A percentile compares a stretch with the other conserved stretches of the same genome.
These are phyloP conservation scores for Ophiostoma angusticollis DNA, from an alignment of 2,329 filamentous ascomycete genomes.

Conservation along the genomic window DNA sequence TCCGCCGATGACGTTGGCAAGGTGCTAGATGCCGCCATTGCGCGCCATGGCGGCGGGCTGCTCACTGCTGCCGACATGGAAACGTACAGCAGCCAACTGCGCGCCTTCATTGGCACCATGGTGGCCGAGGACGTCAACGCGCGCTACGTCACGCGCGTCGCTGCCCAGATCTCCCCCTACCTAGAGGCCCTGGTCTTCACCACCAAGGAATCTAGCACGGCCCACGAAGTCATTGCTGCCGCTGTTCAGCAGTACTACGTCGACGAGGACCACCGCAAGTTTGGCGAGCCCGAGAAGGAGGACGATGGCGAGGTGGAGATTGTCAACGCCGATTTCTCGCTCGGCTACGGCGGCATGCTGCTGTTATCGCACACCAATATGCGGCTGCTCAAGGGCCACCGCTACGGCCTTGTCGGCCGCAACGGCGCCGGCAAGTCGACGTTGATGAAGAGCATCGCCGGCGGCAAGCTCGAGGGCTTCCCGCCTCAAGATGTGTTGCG, in stretches of 20 bases:
- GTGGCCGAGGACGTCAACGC: conserved; percentile 79
- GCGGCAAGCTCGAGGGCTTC: conserved; percentile 94
- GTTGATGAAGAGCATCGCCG: conserved; percentile 90
- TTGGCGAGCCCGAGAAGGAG: conserved; percentile 69
- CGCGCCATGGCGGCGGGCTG: conserved; percentile 43
- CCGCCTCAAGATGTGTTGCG: conserved; percentile 82
- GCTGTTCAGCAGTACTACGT: conserved; percentile 67
- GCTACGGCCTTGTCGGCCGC: conserved; percentile 91
- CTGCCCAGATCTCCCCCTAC: conserved; percentile 58
- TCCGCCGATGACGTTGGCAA: conserved; percentile 61
- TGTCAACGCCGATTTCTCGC: conserved; percentile 93
- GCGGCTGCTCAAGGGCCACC: conserved; percentile 85
- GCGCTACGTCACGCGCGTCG: conserved; percentile 63
- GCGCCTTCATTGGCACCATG: conserved; percentile 68
- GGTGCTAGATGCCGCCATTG: conserved; percentile 63
- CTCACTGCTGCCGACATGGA: conserved; percentile 48
- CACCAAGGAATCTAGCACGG: conserved; percentile 44
- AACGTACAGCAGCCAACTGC: conserved; percentile 53
- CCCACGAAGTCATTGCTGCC: conserved; percentile 51
- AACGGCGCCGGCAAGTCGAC: conserved; percentile 99
- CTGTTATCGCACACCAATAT: conserved; percentile 92
- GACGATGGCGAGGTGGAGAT: conserved; percentile 91
- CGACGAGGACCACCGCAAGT: conserved; percentile 77
- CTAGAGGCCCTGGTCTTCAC: conserved; percentile 60
- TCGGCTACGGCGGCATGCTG: conserved; percentile 96